Evolutionary conservation across 768 basidiomycete genomes (phyloP).

Genomic region (Podaxis carcinomalis): DNA sequence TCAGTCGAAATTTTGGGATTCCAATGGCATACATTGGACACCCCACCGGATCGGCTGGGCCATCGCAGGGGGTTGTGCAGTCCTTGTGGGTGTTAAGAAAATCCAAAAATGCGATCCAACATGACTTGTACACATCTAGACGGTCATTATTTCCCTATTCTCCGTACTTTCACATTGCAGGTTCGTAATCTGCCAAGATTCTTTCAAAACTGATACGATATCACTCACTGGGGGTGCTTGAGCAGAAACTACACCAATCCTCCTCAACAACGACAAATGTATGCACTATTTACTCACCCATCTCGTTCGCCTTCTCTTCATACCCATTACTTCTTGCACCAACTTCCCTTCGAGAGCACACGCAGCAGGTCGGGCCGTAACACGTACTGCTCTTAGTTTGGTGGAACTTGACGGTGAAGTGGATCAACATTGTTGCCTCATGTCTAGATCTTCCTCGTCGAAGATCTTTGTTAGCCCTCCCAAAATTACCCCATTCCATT

Average conservation of each 20-base stretch:
- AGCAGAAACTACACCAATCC: slow-evolving; percentile 67
- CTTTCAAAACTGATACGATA: too few species aligned
- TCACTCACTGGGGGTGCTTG: not conserved
- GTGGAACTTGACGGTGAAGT: not conserved
- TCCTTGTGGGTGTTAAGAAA: slow-evolving; percentile 32
- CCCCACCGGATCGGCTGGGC: slow-evolving; percentile 70
- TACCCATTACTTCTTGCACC: not conserved
- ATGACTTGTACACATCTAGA: slow-evolving; percentile 31
- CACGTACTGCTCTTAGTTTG: not conserved
- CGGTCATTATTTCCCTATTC: slow-evolving; percentile 53
- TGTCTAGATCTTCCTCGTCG: not conserved
- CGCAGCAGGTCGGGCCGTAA: not conserved
- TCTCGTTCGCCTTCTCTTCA: not conserved
- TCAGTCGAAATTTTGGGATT: slow-evolving; percentile 62
- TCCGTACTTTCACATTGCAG: slow-evolving; percentile 60
- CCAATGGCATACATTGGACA: slow-evolving; percentile 52
- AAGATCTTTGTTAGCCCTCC: not conserved
- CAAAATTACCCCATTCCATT: not conserved
- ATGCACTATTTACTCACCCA: slow-evolving; percentile 20
- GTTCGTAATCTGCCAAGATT: slow-evolving; percentile 31
- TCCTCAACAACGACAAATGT: slow-evolving; percentile 80
- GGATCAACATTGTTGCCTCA: not conserved
- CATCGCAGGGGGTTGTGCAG: slow-evolving; percentile 59
- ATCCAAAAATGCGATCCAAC: not conserved
- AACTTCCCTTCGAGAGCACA: not conserved